phyloP scores from a whole-genome alignment of 371 early-diverging fungal species.

The Mucor plumbeus region DNA sequence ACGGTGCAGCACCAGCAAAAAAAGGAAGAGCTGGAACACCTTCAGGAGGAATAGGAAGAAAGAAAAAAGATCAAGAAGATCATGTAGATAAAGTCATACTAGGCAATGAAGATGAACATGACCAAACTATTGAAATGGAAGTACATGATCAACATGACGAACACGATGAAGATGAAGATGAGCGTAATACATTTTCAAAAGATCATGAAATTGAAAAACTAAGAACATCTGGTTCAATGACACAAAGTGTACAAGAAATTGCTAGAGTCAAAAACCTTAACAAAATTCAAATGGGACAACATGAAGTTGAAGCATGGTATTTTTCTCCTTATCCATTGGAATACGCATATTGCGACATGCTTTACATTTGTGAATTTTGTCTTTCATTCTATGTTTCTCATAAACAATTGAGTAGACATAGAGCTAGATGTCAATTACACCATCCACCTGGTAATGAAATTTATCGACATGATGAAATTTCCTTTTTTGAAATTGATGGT shows the following conservation, averaged over 20 bases:
- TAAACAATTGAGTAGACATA: constrained; percentile 72
- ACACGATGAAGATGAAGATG: constrained; percentile 53
- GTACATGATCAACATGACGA: constrained; percentile 24
- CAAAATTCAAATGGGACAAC: constrained; percentile 92
- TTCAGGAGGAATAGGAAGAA: background rate
- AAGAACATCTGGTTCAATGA: constrained; percentile 94
- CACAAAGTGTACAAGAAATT: constrained; percentile 90
- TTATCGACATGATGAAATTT: constrained; percentile 83
- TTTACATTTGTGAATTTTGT: constrained; percentile 96
- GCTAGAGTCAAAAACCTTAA: constrained; percentile 94
- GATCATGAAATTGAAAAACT: constrained; percentile 93
- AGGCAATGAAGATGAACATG: constrained; percentile 27
- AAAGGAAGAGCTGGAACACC: constrained; percentile 40
- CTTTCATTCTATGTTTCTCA: constrained; percentile 78
- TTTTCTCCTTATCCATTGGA: constrained; percentile 95
- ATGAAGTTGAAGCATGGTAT: constrained; percentile 98
- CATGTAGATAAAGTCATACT: constrained; percentile 22
- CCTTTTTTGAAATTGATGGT: constrained; percentile 93
- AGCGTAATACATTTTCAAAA: constrained; percentile 68
- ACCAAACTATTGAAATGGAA: constrained; percentile 20
- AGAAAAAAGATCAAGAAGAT: constrained; percentile 20
- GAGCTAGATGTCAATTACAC: constrained; percentile 76
- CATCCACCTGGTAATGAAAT: constrained; percentile 97
- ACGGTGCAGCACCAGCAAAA: constrained; percentile 50
- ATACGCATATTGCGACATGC: constrained; percentile 67